Evolutionary conservation across 495 filamentous ascomycete species (phyloP), one percentile per base, ranked within the genome.

Genomic region (Tuber magnatum): DNA sequence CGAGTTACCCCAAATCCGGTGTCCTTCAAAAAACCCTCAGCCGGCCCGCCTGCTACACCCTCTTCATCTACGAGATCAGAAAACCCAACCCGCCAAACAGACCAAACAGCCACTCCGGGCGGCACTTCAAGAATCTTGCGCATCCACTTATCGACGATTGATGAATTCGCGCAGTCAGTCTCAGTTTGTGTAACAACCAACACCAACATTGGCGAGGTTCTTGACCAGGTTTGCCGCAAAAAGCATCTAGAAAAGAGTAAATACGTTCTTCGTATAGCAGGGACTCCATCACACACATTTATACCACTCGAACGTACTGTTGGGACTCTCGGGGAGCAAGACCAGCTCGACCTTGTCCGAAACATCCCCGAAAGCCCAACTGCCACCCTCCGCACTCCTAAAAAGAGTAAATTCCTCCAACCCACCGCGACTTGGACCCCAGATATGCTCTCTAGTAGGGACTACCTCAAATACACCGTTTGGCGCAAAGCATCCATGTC

Each of bases 401-500:
- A 90, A 78, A 92, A 92, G 83, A 85, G 86, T 32, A 92, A 92
- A 85, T 78, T 82, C 24, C 85, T 92, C 6, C 93, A 95, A 75
- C 93, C 94, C 3, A 88, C 93, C 71, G 89, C 92, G 1, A 91
- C 93, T 81, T 81, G 80, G 80, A 91, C 93, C 81, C 90, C 91
- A 75, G 91, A 94, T 74, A 87, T 93, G 75, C 87, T 93, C 20
- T 85, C 85, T 20, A 87, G 86, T 56, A 88, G 86, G 28, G 86
- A 82, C 42, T 82, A 82, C 32, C 78, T 82, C 0, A 94, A 93
- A 79, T 99, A 94, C 83, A 91, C 90, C 42, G 96, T 99, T 28
- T 92, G 91, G 85, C 90, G 96, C 78, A 97, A 97, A 82, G 94
- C 97, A 81, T 90, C 93, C 32, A 97, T 97, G 92, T 90, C 93